Conservation (phyloP, 164 flowering plant genomes). For the Magnolia changhungtana region DNA sequence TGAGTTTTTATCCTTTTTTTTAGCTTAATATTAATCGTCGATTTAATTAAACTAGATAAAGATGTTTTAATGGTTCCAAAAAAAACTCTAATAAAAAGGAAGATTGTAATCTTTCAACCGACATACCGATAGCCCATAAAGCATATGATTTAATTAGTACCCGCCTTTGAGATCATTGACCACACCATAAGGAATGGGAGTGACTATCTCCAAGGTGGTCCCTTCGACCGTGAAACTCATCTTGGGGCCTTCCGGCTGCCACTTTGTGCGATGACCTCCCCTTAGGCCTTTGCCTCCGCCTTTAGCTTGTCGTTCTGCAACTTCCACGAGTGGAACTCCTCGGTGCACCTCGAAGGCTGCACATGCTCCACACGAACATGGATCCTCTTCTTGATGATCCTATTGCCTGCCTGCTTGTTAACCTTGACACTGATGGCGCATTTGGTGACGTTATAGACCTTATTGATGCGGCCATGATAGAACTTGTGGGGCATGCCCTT, state of each 20-base stretch:
- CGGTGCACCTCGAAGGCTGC: slow-evolving; percentile 62
- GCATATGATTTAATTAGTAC: slow-evolving; percentile 22
- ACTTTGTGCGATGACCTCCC: slow-evolving; percentile 68
- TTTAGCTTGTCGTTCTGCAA: slow-evolving; percentile 60
- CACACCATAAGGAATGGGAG: slow-evolving; percentile 79
- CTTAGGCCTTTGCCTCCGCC: slow-evolving; percentile 66
- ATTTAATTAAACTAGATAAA: no score
- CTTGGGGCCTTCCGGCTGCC: slow-evolving; percentile 72
- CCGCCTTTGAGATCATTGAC: slow-evolving; percentile 82
- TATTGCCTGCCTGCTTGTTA: no score
- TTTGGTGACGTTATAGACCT: no score
- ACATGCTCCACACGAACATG: slow-evolving; percentile 58
- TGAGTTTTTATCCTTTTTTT: no score
- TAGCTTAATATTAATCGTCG: no score
- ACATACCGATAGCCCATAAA: no score
- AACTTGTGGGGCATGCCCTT: slow-evolving; percentile 75
- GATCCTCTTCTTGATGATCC: no score
- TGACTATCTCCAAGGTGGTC: slow-evolving; percentile 67
- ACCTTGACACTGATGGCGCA: no score
- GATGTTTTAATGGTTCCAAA: no score
- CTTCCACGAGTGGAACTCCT: slow-evolving; percentile 54
- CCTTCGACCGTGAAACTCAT: slow-evolving; percentile 86
- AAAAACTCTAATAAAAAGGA: no score
- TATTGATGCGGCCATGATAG: no score
- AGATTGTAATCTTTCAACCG: no score